Conservation (phyloP, 805 yeast genomes). For the Saccharomycopsis olivae region DNA sequence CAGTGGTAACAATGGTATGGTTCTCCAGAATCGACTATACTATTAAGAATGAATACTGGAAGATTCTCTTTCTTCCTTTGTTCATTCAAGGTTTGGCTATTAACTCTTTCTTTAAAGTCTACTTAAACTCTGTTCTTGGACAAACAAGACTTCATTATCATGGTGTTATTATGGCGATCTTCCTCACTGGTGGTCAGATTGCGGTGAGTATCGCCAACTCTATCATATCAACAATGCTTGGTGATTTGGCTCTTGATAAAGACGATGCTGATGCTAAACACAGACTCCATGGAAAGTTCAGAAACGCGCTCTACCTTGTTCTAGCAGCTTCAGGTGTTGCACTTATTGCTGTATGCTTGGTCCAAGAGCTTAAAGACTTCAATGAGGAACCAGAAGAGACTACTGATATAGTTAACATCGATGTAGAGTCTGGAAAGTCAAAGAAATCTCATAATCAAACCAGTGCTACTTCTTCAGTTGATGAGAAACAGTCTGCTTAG, state of each 20-base stretch:
- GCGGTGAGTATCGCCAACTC: constrained; percentile 25
- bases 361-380: too few relatives aligned
- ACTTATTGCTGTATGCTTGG: too few relatives aligned
- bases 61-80: constrained; percentile 9
- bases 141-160: constrained; percentile 29
- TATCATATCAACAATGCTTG: constrained; percentile 22
- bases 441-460: too few relatives aligned
- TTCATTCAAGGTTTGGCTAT: constrained; percentile 22
- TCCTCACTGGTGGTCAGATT: constrained; percentile 28
- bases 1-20: constrained; percentile 17
- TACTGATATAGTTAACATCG: too few relatives aligned
- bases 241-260: constrained; percentile 17
- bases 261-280: neutral
- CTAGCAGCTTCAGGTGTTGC: constrained; percentile 2
- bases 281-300: neutral
- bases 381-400: too few relatives aligned
- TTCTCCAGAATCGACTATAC: constrained; percentile 6
- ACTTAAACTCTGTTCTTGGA: constrained; percentile 24
- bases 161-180: constrained; percentile 30
- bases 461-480: too few relatives aligned
- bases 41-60: constrained; percentile 10
- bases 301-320: constrained; percentile 1
- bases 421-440: too few relatives aligned
- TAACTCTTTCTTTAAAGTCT: constrained; percentile 27
- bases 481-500: too few relatives aligned